These are phyloP conservation scores for Citrus hindsii DNA, from an alignment of 345 rosid species.

Conservation along the genomic window DNA sequence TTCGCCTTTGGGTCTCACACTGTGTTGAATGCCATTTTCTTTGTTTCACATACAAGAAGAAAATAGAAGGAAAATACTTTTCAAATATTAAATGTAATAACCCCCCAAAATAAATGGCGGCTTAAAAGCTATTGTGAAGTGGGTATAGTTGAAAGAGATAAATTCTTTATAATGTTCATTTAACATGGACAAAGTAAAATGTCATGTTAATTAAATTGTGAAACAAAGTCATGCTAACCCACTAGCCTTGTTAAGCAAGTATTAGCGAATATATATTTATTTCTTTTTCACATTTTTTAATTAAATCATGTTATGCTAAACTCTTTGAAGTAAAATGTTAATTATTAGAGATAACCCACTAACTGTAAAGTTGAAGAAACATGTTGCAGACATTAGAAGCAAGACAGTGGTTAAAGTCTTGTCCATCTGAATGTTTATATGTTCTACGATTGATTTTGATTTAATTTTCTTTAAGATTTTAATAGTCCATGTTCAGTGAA, in stretches of 20 bases:
- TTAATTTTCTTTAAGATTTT: neutral
- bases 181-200: neutral
- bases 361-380: neutral
- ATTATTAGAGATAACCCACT: neutral
- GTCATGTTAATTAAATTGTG: neutral
- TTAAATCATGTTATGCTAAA: neutral
- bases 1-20: neutral
- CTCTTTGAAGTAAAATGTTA: neutral
- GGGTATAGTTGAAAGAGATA: neutral
- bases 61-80: neutral
- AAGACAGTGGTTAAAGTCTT: neutral
- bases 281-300: too few relatives aligned
- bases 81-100: neutral
- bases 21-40: neutral
- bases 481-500: neutral
- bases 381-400: neutral
- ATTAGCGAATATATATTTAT: too few relatives aligned
- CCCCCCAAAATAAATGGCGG: neutral
- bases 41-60: neutral
- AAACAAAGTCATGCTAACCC: neutral
- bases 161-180: neutral
- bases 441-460: neutral
- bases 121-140: neutral
- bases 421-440: neutral
- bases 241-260: neutral